Percentiles rank a stretch among this genome's conserved stretches.
Conservation (phyloP, 169 alveolate species). For the Cyclospora cayetanensis region DNA sequence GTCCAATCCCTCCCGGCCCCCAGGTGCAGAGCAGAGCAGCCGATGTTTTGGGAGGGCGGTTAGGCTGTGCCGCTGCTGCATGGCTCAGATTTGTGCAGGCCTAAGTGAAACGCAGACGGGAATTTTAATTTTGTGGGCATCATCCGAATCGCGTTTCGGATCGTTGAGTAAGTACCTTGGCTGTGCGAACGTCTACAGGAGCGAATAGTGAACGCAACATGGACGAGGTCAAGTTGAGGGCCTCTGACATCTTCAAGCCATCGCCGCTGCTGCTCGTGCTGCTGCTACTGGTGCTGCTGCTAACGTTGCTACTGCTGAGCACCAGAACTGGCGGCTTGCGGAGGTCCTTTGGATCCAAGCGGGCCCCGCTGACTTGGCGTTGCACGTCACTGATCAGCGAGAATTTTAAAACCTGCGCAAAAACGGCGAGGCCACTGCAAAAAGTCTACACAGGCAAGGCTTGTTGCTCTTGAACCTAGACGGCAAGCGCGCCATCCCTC, state of each 20-base stretch:
- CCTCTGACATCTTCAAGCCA: neutral
- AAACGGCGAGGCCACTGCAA: too few species aligned
- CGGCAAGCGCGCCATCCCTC: too few species aligned
- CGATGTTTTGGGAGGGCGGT: too few species aligned
- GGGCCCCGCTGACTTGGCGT: conserved; percentile 51
- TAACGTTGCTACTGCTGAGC: conserved; percentile 71
- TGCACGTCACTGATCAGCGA: conserved; percentile 75
- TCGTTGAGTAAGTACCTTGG: neutral
- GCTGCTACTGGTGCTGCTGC: neutral
- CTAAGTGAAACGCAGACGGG: too few species aligned
- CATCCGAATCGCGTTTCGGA: too few species aligned
- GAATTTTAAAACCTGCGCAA: conserved; percentile 64
- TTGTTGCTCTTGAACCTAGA: too few species aligned
- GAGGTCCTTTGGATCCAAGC: conserved; percentile 73
- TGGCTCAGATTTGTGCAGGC: too few species aligned
- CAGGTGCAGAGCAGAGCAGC: too few species aligned
- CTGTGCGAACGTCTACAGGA: conserved; percentile 70
- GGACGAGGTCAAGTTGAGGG: conserved; percentile 56
- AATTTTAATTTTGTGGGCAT: too few species aligned
- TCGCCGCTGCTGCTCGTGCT: neutral
- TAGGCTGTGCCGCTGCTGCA: too few species aligned
- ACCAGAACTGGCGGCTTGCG: conserved; percentile 75
- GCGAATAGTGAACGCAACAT: conserved; percentile 74
- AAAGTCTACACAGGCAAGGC: too few species aligned
- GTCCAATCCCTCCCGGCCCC: too few species aligned